Evolutionary conservation across 495 filamentous ascomycete genomes (phyloP), one percentile per base, ranked within the genome.

Genomic region (Usnea hakonensis): DNA sequence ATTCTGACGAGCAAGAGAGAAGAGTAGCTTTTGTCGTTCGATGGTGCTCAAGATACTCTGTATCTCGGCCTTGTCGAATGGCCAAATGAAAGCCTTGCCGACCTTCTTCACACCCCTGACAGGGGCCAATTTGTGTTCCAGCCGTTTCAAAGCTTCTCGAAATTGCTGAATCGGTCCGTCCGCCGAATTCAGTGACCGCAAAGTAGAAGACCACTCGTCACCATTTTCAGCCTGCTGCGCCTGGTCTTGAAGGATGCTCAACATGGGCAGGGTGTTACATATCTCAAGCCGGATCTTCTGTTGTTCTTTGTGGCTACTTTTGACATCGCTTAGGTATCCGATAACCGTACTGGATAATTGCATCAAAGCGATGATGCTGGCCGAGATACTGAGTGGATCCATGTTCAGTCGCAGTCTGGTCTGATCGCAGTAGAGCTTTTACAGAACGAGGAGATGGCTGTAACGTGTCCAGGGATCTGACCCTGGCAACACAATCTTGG

Each of bases 21-120:
- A 56, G 37, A 62, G 40, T 3, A 13, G 7, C 41, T 65, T 65
- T 23, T 58, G 64, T 32, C 64, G 64, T 44, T 65, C 64, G 35
- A 65, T 55, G 5, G 52, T 46, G 30, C 0, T 21, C 5, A 65
- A 26, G 8, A 65, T 36, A 2, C 23, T 26, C 41, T 16, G 37
- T 4, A 58, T 55, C n/a, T 65, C 59, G 6, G 62, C 35, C 37
- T 58, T 62, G 7, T 62, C 55, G 38, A 65, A 65, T 4, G 64
- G 64, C 64, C 64, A 65, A 0, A 2, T 37, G 16, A 65, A 35
- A 5, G 37, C 32, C 16, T 43, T 52, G 14, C 40, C 50, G 26
- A 43, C 32, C 32, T 62, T 56, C 26, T 28, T 57, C 3, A 23
- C 17, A 2, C 64, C 52, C 10, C 44, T 35, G 3, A 21, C 38